phyloP scores from a whole-genome alignment of 2,329 filamentous ascomycete genomes.

The Apiospora rasikravindrae region DNA sequence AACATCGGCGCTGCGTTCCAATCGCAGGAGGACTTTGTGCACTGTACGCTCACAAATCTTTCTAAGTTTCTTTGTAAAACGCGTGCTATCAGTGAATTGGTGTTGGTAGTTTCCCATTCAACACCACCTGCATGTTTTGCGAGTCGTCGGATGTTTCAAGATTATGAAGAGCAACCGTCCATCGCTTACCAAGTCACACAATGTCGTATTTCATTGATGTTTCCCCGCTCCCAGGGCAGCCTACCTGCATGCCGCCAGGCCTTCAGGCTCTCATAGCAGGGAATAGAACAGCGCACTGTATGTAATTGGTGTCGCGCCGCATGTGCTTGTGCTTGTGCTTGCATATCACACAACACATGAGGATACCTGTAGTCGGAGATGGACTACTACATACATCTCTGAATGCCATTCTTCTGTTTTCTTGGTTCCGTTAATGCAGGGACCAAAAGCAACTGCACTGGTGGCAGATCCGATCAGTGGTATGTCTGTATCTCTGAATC shows the following conservation, averaged over 20 bases:
- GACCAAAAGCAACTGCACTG: slow-evolving; percentile 10
- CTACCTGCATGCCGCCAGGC: background rate
- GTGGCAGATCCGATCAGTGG: slow-evolving; percentile 6
- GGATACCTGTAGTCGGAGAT: background rate
- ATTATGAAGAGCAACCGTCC: slow-evolving; percentile 4
- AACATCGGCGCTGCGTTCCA: background rate
- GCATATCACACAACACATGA: background rate
- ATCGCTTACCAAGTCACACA: slow-evolving; percentile 20
- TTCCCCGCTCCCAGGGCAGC: slow-evolving; percentile 14
- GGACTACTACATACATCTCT: background rate
- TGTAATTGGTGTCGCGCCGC: background rate
- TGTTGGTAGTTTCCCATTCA: background rate
- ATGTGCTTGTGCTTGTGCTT: background rate
- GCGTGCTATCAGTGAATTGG: background rate
- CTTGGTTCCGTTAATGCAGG: slow-evolving; percentile 7
- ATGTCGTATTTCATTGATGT: slow-evolving; percentile 5
- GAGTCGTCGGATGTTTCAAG: slow-evolving; percentile 14
- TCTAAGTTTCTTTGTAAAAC: background rate
- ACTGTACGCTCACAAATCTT: background rate
- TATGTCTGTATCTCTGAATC: background rate
- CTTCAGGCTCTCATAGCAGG: background rate
- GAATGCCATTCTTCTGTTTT: slow-evolving; percentile 1
- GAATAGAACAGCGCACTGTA: background rate
- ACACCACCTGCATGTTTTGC: background rate
- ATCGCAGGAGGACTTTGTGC: background rate